A percentile compares a stretch with the other conserved stretches of the same genome.
phyloP scores from a whole-genome alignment of 2,329 filamentous ascomycete genomes.

The Arachnopeziza araneosa region DNA sequence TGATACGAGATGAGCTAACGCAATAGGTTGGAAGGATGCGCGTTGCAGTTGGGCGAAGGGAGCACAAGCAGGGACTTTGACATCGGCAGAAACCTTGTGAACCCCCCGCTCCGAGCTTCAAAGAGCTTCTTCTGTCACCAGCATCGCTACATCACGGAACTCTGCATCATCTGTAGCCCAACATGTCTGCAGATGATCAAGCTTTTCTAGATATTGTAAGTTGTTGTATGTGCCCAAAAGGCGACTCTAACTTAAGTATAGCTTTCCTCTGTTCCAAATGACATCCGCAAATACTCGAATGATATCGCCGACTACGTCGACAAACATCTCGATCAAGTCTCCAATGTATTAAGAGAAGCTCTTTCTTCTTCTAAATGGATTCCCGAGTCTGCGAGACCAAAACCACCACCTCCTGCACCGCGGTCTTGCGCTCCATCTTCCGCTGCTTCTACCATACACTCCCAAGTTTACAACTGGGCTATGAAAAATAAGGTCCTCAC shows the following conservation, averaged over 20 bases:
- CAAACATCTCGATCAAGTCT: slow-evolving; percentile 71
- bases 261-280: slow-evolving; percentile 54
- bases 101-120: slow-evolving; percentile 1
- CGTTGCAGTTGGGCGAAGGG: neutral
- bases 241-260: slow-evolving; percentile 24
- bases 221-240: slow-evolving; percentile 8
- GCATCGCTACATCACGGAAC: neutral
- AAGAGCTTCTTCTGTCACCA: neutral
- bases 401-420: slow-evolving; percentile 40
- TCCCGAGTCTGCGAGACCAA: slow-evolving; percentile 60
- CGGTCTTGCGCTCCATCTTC: slow-evolving; percentile 25
- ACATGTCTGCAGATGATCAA: slow-evolving; percentile 75
- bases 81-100: neutral
- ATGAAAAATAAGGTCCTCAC: slow-evolving; percentile 66
- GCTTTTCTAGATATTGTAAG: slow-evolving; percentile 72
- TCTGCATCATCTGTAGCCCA: slow-evolving; percentile 25
- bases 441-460: slow-evolving; percentile 34
- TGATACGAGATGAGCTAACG: too few relatives aligned
- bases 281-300: slow-evolving; percentile 64
- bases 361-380: slow-evolving; percentile 67
- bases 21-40: too few relatives aligned
- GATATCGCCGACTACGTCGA: slow-evolving; percentile 78
- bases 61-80: neutral
- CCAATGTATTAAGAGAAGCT: slow-evolving; percentile 62
- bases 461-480: slow-evolving; percentile 66